Percentiles rank a stretch among this genome's conserved stretches.
Evolutionary conservation across 2,329 filamentous ascomycete genomes (phyloP).

Genomic region (Claviceps maximensis): DNA sequence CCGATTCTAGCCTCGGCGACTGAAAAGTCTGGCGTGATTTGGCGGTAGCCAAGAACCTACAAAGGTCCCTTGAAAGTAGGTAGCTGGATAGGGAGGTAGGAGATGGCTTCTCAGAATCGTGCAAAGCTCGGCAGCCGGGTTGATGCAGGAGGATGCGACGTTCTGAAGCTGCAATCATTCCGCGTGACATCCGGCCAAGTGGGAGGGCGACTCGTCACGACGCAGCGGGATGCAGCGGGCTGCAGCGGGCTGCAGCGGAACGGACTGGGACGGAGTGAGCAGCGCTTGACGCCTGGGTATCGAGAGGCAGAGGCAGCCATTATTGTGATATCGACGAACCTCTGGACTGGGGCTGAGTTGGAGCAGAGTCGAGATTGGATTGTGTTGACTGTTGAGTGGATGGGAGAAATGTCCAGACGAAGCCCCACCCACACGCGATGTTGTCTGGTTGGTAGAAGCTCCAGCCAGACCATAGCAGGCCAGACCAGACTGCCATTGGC

Average conservation of each 20-base stretch:
- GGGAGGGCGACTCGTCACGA: not conserved
- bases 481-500: too few species aligned
- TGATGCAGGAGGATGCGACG: not conserved
- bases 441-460: too few species aligned
- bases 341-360: too few species aligned
- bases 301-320: not conserved
- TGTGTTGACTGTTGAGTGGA: too few species aligned
- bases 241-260: not conserved
- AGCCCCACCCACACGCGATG: too few species aligned
- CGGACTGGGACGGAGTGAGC: not conserved
- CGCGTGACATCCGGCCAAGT: not conserved
- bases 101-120: not conserved
- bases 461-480: too few species aligned
- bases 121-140: not conserved
- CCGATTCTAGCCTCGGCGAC: not conserved
- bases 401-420: too few species aligned
- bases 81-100: too few species aligned
- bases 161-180: not conserved
- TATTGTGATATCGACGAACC: not conserved
- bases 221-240: not conserved
- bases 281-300: not conserved
- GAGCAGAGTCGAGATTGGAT: not conserved
- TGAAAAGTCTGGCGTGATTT: not conserved
- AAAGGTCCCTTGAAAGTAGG: not conserved
- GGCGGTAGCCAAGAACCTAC: not conserved